Evolutionary conservation across 106 monocot species (phyloP), one percentile per base, ranked within the genome.

Genomic region (Dendrobium chrysotoxum): DNA sequence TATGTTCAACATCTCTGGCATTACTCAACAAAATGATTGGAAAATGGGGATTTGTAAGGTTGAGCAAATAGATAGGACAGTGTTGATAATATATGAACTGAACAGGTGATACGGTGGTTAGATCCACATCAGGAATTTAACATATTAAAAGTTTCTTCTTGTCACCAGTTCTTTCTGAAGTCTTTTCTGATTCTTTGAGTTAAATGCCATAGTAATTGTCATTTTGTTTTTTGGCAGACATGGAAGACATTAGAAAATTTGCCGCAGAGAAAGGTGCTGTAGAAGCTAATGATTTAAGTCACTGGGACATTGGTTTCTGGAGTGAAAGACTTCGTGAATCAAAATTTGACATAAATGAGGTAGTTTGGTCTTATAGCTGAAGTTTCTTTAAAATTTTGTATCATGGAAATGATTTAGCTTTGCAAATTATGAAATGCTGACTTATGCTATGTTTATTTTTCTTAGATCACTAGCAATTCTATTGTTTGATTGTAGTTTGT

Each of bases 301-400:
- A 95, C 53, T 99, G 98, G 98, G 98, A 99, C 70, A 77, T 91
- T 28, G 90, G 23, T 53, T 99, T 95, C 77, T 99, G 98, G 98
- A 99, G 98, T 71, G 98, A 99, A 83, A 89, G 98, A 58, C 89
- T 99, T 76, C 84, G 98, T 18, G 98, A 99, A 81, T 78, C 95
- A 41, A 95, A 94, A 80, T 99, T 89, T 86, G 93, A 99, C 68
- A 95, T 99, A 40, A 99, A 99, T 83, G 95, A 99, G 94, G 98
- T 95, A 40, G 42, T 41, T 40, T 74, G 18, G 8, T 10, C 66
- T 25, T 40, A 35, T 40, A 35, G 21, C 25, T 55, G n/a, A 74
- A 74, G 41, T 74, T 31, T 35, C 28, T 35, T 35, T 70, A n/a
- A 35, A 35, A 70, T 15, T 35, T 70, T 35, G 15, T 31, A 70